These are phyloP conservation scores for Eutypa lata DNA, from an alignment of 2,329 filamentous ascomycete species.

Conservation along the genomic window DNA sequence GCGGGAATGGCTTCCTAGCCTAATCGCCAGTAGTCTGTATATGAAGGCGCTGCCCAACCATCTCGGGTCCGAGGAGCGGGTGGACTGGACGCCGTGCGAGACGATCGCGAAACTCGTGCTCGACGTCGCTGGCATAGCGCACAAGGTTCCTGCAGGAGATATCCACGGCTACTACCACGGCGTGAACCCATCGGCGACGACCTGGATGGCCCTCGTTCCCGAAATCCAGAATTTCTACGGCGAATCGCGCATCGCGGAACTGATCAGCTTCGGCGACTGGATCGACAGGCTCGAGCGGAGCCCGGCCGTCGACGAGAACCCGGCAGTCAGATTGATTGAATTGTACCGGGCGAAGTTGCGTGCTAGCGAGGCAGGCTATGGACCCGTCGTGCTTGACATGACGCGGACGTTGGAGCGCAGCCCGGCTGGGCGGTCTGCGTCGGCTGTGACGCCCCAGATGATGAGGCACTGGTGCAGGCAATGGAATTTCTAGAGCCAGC, in stretches of 20 bases:
- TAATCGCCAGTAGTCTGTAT: slow-evolving; percentile 41
- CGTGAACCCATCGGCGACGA: slow-evolving; percentile 5
- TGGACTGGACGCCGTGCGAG: slow-evolving; percentile 42
- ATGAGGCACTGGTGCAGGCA: too few species aligned
- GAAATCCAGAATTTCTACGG: slow-evolving; percentile 8
- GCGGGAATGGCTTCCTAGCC: slow-evolving; percentile 50
- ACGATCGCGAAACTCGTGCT: slow-evolving; percentile 6
- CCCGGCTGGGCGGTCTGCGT: too few species aligned
- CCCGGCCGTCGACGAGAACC: slow-evolving; percentile 3
- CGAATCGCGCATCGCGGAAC: slow-evolving; percentile 2
- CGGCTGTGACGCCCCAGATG: too few species aligned
- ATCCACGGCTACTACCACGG: slow-evolving; percentile 10
- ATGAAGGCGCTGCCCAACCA: slow-evolving; percentile 41
- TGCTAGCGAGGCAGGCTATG: too few species aligned
- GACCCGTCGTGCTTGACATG: too few species aligned
- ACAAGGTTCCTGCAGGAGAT: neutral
- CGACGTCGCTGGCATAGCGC: slow-evolving; percentile 6
- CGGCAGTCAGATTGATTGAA: slow-evolving; percentile 7
- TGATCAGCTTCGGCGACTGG: slow-evolving; percentile 9
- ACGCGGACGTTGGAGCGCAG: too few species aligned
- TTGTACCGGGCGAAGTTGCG: slow-evolving; percentile 12
- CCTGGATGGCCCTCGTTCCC: slow-evolving; percentile 1
- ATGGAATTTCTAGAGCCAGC: too few species aligned
- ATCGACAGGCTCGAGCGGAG: slow-evolving; percentile 3
- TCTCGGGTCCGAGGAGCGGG: slow-evolving; percentile 35